Evolutionary conservation across 305 asterid species (phyloP), one percentile per base, ranked within the genome.

Genomic region (Fraxinus dipetala): DNA sequence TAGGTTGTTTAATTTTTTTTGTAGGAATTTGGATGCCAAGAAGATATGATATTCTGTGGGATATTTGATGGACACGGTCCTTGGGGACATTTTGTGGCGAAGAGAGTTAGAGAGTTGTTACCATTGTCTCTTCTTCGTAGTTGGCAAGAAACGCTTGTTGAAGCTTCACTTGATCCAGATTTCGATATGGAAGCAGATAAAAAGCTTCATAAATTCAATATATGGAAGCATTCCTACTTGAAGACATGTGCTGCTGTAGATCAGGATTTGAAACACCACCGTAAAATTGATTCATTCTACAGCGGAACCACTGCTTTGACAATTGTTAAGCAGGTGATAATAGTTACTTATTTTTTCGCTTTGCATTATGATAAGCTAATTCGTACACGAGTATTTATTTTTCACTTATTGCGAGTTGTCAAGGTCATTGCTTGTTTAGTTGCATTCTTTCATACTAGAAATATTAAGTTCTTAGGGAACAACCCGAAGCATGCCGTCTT

Each of bases 11-110:
- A 2, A 78, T 4, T 63, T 83, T 34, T 75, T 6, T 40, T 72
- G 20, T 79, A 94, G 99, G 98, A 93, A 61, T 94, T 94, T 89
- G 99, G 98, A 76, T 91, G 98, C 85, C 98, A 96, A 91, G 91
- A 91, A 77, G 99, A 94, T 72, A 94, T 93, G 98, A 79, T 89
- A 30, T 96, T 94, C 81, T 96, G 99, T 85, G 99, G 99, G 86
- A 89, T 95, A 85, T 95, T 95, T 81, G 99, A 95, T 24, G 99
- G 99, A 43, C 99, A 95, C 79, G 99, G 99, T 43, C 94, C 92
- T 10, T 95, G 98, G 98, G 99, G 99, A 54, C 96, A 95, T 89
- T 91, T 84, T 85, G 98, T 95, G 87, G 89, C 99, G 3, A 95
- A 95, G 90, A 83, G 78, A 26, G 97, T 95, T 32, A 86, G 99